Base-by-base conservation (phyloP, 805 yeast species). In the Saccharomyces kudriavzevii region DNA sequence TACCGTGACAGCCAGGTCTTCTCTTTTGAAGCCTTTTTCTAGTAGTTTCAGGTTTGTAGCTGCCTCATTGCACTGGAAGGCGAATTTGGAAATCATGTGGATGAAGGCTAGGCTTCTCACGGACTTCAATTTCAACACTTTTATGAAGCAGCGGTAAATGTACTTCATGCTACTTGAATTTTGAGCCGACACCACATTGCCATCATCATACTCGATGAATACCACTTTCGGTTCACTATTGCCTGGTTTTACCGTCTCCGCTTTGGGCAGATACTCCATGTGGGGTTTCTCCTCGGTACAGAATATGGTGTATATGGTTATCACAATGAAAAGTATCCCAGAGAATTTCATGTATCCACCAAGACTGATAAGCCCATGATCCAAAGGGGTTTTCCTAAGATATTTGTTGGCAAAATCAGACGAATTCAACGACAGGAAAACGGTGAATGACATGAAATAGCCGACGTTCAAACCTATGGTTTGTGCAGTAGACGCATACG, bases 401-500 rank as follows among this genome's bases (percentile, higher is more conserved):
- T 89, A 92, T 65, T 82, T 85, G 69, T 94, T 91, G 49, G 96
- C 92, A 67, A 94, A 92, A 60, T 90, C 96, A 2, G 91, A 87
- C 1, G 97, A 90, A 64, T 88, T 90, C 63, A 94, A 79, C 0
- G 97, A 94, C 53, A 94, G 71, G 58, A 92, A 94, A 2, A 94
- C 87, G 0, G 99, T 94, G 67, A 94, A 94, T 6, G 95, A 85
- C 55, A 87, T 70, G 66, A 94, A 94, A 66, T 92, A 94, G 24
- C 99, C 99, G 2, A 92, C 78, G 71, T 94, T 94, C 56, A 94
- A 77, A 0, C 99, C 99, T 48, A 94, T 82, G 0, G 99, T 94
- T 70, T 94, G 99, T 0, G 99, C 99, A 0, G 99, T 94, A 4
- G 96, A 88, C 0, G 99, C 98, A 73, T 83, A 94, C 17, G 95